Evolutionary conservation across 23 red algal genomes (phyloP).

Genomic region (Gracilaria domingensis): DNA sequence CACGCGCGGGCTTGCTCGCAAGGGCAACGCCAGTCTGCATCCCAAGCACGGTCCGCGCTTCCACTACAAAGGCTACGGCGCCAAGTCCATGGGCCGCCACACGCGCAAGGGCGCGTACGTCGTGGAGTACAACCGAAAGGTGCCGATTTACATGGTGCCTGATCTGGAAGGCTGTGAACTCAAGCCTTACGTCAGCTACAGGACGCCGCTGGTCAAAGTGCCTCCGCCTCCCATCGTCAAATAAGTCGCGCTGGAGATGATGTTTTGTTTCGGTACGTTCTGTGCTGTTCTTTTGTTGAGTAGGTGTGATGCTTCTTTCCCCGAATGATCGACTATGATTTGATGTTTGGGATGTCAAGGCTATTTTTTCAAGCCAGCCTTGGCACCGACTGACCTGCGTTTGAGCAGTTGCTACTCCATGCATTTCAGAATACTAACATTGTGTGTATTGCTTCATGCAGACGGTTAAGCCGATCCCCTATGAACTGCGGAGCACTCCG

Average conservation of each 20-base stretch:
- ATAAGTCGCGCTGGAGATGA: too few relatives aligned
- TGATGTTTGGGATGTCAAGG: background rate
- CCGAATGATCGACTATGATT: conserved; percentile 52
- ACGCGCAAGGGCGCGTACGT: conserved; percentile 74
- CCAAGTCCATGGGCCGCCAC: conserved; percentile 72
- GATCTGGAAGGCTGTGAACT: conserved; percentile 35
- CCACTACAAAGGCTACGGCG: conserved; percentile 75
- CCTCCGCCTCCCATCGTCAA: conserved; percentile 49
- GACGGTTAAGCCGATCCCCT: too few relatives aligned
- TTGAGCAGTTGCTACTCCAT: background rate
- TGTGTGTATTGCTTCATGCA: background rate
- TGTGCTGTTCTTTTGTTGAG: background rate
- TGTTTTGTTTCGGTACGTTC: background rate
- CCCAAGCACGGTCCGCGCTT: conserved; percentile 68
- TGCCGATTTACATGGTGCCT: conserved; percentile 62
- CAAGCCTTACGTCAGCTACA: conserved; percentile 58
- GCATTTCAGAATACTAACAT: background rate
- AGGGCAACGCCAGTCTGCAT: conserved; percentile 62
- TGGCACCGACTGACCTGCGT: conserved; percentile 14
- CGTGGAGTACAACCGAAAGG: conserved; percentile 53
- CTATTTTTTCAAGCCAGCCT: conserved; percentile 18
- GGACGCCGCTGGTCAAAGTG: conserved; percentile 56
- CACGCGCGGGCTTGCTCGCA: conserved; percentile 48
- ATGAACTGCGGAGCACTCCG: too few relatives aligned
- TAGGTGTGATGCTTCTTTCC: conserved; percentile 30